A percentile compares a stretch with the other conserved stretches of the same genome.
These are phyloP conservation scores for Macroventuria anomochaeta DNA, from an alignment of 2,329 filamentous ascomycete species.

Conservation along the genomic window DNA sequence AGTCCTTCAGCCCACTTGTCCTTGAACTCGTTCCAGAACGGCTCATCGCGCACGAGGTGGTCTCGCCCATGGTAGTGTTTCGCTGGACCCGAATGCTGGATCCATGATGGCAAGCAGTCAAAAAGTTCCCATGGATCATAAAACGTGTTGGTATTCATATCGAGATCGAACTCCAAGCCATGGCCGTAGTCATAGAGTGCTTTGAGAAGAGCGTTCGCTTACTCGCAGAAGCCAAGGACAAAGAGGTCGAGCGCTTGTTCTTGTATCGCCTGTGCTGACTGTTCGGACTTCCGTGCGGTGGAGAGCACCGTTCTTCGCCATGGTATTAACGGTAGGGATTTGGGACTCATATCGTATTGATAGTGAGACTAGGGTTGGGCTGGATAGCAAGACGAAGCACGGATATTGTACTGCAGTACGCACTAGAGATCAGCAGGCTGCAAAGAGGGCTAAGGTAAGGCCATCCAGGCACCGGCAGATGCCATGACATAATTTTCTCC, in stretches of 20 bases:
- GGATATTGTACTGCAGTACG: too few relatives aligned
- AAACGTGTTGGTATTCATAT: not conserved
- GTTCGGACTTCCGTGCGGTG: not conserved
- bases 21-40: too few relatives aligned
- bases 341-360: not conserved
- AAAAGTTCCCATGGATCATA: slow-evolving; percentile 3
- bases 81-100: too few relatives aligned
- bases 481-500: not conserved
- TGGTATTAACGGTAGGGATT: slow-evolving; percentile 3
- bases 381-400: too few relatives aligned
- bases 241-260: slow-evolving; percentile 9
- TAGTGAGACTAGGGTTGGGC: too few relatives aligned
- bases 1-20: too few relatives aligned
- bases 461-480: not conserved
- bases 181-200: slow-evolving; percentile 3
- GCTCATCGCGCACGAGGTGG: too few relatives aligned
- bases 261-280: not conserved
- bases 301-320: slow-evolving; percentile 6
- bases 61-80: too few relatives aligned
- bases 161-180: slow-evolving; percentile 1
- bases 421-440: too few relatives aligned
- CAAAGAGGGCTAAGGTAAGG: not conserved
- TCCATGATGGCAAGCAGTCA: too few relatives aligned
- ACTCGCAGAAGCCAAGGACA: not conserved
- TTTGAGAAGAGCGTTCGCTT: slow-evolving; percentile 4